Evolutionary conservation across 495 filamentous ascomycete genomes (phyloP).

Genomic region (Penicilliopsis zonata): DNA sequence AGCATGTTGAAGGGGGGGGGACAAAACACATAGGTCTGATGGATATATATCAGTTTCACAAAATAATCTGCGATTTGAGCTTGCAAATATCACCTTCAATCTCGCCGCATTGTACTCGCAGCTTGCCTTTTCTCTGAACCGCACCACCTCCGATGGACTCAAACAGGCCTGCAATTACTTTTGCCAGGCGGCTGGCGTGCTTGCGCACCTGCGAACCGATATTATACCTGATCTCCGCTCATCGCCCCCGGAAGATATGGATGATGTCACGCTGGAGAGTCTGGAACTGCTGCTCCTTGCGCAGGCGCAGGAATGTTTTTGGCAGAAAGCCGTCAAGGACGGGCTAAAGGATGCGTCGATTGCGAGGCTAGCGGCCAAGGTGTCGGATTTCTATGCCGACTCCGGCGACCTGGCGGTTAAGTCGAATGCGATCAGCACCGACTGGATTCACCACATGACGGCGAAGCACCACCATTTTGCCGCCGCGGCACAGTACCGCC

Average conservation of each 20-base stretch:
- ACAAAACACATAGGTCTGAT: neutral
- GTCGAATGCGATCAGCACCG: conserved; percentile 76
- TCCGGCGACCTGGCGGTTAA: conserved; percentile 79
- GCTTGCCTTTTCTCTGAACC: conserved; percentile 70
- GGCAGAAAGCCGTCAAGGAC: conserved; percentile 95
- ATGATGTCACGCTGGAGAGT: conserved; percentile 71
- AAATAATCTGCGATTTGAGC: conserved; percentile 90
- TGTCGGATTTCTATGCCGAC: conserved; percentile 81
- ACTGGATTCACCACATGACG: conserved; percentile 97
- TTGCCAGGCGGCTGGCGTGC: conserved; percentile 75
- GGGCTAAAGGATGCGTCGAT: conserved; percentile 84
- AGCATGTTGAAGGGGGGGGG: neutral
- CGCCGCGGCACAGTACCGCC: conserved; percentile 89
- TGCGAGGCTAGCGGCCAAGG: conserved; percentile 79
- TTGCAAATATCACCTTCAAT: conserved; percentile 88
- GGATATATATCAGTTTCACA: conserved; percentile 43
- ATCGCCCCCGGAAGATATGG: conserved; percentile 91
- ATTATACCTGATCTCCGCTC: conserved; percentile 79
- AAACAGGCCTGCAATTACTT: conserved; percentile 87
- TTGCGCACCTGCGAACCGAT: conserved; percentile 63
- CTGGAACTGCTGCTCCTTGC: conserved; percentile 75
- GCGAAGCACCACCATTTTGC: conserved; percentile 98
- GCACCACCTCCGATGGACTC: conserved; percentile 70
- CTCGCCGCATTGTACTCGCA: conserved; percentile 89
- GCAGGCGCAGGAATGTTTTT: conserved; percentile 94